These are phyloP conservation scores for Metschnikowia vanudenii DNA, from an alignment of 805 yeast genomes.

Conservation along the genomic window DNA sequence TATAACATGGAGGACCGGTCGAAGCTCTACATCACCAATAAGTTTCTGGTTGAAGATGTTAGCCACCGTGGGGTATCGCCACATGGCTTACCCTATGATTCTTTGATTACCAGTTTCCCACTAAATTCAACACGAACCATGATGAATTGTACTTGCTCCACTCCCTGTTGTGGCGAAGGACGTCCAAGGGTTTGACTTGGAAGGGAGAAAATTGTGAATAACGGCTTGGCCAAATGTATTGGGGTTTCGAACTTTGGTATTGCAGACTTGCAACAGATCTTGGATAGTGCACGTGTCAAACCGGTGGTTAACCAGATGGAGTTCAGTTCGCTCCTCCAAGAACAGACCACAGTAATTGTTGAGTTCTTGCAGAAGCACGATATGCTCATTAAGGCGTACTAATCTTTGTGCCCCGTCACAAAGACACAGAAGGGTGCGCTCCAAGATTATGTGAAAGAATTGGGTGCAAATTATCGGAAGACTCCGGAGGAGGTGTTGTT, in stretches of 20 bases:
- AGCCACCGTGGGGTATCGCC: constrained; percentile 9
- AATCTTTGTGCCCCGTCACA: constrained; percentile 27
- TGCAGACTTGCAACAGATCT: constrained; percentile 43
- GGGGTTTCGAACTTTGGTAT: constrained; percentile 62
- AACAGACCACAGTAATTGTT: constrained; percentile 34
- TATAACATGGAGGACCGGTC: constrained; percentile 55
- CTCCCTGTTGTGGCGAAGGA: constrained; percentile 39
- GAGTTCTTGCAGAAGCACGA: constrained; percentile 26
- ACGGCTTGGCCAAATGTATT: constrained; percentile 56
- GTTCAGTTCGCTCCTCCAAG: constrained; percentile 29
- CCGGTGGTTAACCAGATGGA: constrained; percentile 35
- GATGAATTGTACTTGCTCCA: constrained; percentile 55
- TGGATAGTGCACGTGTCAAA: constrained; percentile 24
- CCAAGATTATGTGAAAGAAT: constrained; percentile 24
- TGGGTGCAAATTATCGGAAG: constrained; percentile 38
- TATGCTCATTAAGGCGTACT: constrained; percentile 28
- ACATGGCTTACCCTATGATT: constrained; percentile 38
- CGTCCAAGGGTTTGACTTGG: constrained; percentile 37
- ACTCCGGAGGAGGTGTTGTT: constrained; percentile 42
- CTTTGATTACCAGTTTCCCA: constrained; percentile 38
- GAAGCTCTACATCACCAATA: constrained; percentile 58
- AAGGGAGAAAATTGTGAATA: constrained; percentile 46
- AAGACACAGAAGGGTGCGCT: constrained; percentile 21
- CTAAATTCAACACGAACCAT: constrained; percentile 39
- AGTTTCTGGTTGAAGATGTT: constrained; percentile 35